Conservation (phyloP, 2,329 filamentous ascomycete genomes). For the Daldinia eschscholtzii region DNA sequence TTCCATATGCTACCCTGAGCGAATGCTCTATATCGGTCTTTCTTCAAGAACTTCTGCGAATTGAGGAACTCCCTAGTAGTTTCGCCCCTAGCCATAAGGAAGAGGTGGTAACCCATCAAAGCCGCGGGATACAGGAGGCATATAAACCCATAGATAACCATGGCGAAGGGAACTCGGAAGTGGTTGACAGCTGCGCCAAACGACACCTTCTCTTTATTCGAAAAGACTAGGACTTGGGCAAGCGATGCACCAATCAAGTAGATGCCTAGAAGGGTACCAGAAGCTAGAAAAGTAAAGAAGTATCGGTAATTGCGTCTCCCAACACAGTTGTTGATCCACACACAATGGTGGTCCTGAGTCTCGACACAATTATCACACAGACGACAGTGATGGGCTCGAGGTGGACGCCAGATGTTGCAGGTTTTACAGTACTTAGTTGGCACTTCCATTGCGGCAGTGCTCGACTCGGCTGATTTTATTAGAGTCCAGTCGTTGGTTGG, state of each 20-base stretch:
- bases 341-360: constrained; percentile 97
- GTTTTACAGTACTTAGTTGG: constrained; percentile 98
- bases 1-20: constrained; percentile 79
- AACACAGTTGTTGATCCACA: constrained; percentile 99
- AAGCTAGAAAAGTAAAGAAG: constrained; percentile 92
- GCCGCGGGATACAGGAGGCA: constrained; percentile 84
- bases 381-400: constrained; percentile 94
- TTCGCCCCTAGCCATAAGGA: constrained; percentile 90
- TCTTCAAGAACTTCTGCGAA: constrained; percentile 93
- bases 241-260: constrained; percentile 83
- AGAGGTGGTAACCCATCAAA: constrained; percentile 89
- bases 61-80: constrained; percentile 97
- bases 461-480: constrained; percentile 81
- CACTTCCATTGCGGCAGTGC: constrained; percentile 93
- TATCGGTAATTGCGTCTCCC: constrained; percentile 97
- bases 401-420: constrained; percentile 96
- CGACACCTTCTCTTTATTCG: constrained; percentile 69
- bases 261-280: constrained; percentile 79
- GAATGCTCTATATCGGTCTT: constrained; percentile 91
- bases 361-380: constrained; percentile 98
- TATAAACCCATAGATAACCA: constrained; percentile 85
- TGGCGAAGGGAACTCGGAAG: constrained; percentile 85
- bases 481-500: constrained; percentile 94
- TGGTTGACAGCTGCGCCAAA: constrained; percentile 77
- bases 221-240: constrained; percentile 84